Percentiles rank a stretch among this genome's conserved stretches.
These are phyloP conservation scores for Pterulicium gracile DNA, from an alignment of 1,284 basidiomycete genomes.

Conservation along the genomic window DNA sequence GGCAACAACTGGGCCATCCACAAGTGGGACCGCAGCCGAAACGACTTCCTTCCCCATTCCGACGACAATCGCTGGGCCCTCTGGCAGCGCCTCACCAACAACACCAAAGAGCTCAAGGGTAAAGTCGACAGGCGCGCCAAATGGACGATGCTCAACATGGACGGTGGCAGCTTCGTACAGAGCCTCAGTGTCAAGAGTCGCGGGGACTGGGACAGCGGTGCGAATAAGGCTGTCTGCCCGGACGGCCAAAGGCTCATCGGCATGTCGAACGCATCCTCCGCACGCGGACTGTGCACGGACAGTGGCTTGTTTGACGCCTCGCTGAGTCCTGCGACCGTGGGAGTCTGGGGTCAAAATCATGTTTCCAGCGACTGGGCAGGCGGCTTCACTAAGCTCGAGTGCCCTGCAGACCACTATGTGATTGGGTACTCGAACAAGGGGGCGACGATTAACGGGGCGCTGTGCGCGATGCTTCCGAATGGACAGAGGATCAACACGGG, in stretches of 20 bases:
- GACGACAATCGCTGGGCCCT: background rate
- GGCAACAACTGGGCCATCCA: background rate
- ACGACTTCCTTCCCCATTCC: background rate
- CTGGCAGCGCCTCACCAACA: background rate
- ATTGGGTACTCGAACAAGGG: background rate
- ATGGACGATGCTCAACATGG: slow-evolving; percentile 2
- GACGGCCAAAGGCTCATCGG: background rate
- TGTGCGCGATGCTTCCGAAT: background rate
- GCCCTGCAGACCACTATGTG: slow-evolving; percentile 1
- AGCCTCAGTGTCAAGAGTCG: background rate
- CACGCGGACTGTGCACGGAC: background rate
- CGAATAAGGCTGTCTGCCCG: background rate
- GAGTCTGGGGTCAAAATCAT: background rate
- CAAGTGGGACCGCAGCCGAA: background rate
- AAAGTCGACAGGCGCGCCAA: background rate
- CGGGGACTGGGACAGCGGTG: background rate
- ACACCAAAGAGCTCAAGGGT: background rate
- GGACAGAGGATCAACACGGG: background rate
- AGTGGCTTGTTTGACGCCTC: background rate
- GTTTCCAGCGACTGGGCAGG: background rate
- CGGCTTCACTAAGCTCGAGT: background rate
- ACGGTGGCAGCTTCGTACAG: background rate
- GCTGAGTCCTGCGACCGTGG: background rate
- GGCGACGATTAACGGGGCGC: background rate
- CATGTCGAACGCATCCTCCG: background rate